Evolutionary conservation across 768 basidiomycete genomes (phyloP).

Genomic region (Podaxis sp.): DNA sequence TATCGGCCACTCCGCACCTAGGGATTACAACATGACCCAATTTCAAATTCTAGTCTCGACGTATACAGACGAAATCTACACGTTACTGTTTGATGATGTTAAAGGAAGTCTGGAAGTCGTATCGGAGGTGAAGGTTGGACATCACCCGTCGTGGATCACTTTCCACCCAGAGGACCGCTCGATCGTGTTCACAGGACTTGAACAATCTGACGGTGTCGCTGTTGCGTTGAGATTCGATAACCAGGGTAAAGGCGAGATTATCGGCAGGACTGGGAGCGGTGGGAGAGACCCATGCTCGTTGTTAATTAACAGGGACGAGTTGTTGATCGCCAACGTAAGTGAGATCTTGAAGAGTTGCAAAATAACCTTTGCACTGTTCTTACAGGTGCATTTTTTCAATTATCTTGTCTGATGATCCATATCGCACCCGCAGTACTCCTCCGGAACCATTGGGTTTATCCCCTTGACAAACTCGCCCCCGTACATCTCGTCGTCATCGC

Average conservation of each 20-base stretch:
- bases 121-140: slow-evolving; percentile 48
- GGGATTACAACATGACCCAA: slow-evolving; percentile 25
- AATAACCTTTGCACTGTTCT: background rate
- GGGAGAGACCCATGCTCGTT: slow-evolving; percentile 68
- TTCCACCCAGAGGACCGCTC: slow-evolving; percentile 53
- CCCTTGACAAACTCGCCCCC: slow-evolving; percentile 51
- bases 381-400: background rate
- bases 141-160: slow-evolving; percentile 78
- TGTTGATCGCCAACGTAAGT: slow-evolving; percentile 73
- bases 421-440: slow-evolving; percentile 53
- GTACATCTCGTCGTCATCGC: slow-evolving; percentile 32
- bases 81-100: slow-evolving; percentile 60
- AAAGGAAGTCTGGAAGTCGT: slow-evolving; percentile 41
- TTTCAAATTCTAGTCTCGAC: slow-evolving; percentile 59
- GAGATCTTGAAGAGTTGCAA: background rate
- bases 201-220: slow-evolving; percentile 65
- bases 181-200: slow-evolving; percentile 64
- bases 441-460: slow-evolving; percentile 56
- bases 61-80: slow-evolving; percentile 62
- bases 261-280: slow-evolving; percentile 49
- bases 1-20: background rate
- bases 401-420: background rate
- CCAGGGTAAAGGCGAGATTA: slow-evolving; percentile 49
- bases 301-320: slow-evolving; percentile 50
- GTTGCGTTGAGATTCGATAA: slow-evolving; percentile 56